phyloP scores from a whole-genome alignment of 345 rosid genomes.

The Populus tremula region DNA sequence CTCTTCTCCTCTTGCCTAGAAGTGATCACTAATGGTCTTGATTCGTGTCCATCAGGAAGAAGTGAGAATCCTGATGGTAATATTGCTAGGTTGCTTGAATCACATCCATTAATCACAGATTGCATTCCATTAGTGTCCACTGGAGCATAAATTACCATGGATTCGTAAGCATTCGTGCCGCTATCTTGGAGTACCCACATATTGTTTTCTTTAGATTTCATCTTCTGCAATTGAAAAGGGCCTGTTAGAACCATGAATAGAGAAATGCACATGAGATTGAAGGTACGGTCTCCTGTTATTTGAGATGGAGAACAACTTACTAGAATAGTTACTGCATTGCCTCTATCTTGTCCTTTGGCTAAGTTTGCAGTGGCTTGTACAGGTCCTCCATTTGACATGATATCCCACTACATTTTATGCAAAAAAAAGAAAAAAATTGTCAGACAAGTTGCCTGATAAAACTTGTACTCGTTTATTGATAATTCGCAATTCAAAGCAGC shows the following conservation, averaged over 20 bases:
- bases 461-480: background rate
- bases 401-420: slow-evolving; percentile 71
- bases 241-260: background rate
- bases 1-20: slow-evolving; percentile 76
- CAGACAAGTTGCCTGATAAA: slow-evolving; percentile 3
- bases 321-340: slow-evolving; percentile 83
- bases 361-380: slow-evolving; percentile 74
- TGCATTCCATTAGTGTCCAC: slow-evolving; percentile 80
- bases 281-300: background rate
- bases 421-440: background rate
- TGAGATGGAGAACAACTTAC: slow-evolving; percentile 29
- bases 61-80: slow-evolving; percentile 94
- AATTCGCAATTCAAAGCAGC: background rate
- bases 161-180: slow-evolving; percentile 82
- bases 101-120: slow-evolving; percentile 80
- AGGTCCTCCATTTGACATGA: slow-evolving; percentile 62
- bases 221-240: slow-evolving; percentile 42
- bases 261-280: background rate
- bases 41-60: slow-evolving; percentile 83
- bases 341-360: slow-evolving; percentile 90
- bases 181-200: slow-evolving; percentile 86
- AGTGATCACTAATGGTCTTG: slow-evolving; percentile 81
- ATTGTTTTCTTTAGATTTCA: slow-evolving; percentile 67
- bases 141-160: slow-evolving; percentile 73
- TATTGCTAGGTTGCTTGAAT: slow-evolving; percentile 74